Base-by-base conservation (phyloP, 495 filamentous ascomycete genomes). In the Penicillium waksmanii region DNA sequence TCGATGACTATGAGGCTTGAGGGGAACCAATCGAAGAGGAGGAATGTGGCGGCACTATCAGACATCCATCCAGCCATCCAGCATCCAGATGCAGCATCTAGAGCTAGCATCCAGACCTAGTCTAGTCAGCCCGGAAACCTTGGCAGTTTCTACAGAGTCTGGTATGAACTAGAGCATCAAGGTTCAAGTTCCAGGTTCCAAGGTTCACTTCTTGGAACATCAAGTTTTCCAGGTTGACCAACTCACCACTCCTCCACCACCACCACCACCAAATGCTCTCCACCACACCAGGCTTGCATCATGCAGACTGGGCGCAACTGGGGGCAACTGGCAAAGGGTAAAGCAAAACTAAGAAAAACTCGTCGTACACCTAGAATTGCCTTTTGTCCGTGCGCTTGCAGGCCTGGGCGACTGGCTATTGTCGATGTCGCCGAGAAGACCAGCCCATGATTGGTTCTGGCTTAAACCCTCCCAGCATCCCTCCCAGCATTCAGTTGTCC, bases 321-420 rank as follows among this genome's bases (percentile, higher is more conserved):
- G 27, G 25, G 50, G 35, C 43, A 55, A 58, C 36, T 18, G 17
- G 9, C 33, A 42, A 36, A 36, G 13, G 36, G 12, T n/a, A 9
- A 5, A 31, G 1, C 27, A 31, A 31, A 31, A 9, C 27, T 31
- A 31, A 31, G 6, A 31, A 31, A 7, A 38, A 9, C 12, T 38
- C 42, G 43, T 56, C 18, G 49, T 18, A 63, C 50, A 59, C 50
- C n/a, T 25, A 38, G 36, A 38, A 38, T 38, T 38, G 47, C 59
- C 50, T 58, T 60, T 63, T 55, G 63, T 66, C 63, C 55, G 60
- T 66, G 63, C 63, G 63, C 49, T 48, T 59, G 63, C 63, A 59
- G 42, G 42, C 12, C 18, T 38, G 36, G 36, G 36, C 36, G 8
- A 38, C 12, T 38, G 36, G 36, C 34, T n/a, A 12, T 12, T 38